Percentiles rank a stretch among this genome's conserved stretches.
These are phyloP conservation scores for Aspergillus bertholletiae DNA, from an alignment of 495 filamentous ascomycete genomes.

Conservation along the genomic window DNA sequence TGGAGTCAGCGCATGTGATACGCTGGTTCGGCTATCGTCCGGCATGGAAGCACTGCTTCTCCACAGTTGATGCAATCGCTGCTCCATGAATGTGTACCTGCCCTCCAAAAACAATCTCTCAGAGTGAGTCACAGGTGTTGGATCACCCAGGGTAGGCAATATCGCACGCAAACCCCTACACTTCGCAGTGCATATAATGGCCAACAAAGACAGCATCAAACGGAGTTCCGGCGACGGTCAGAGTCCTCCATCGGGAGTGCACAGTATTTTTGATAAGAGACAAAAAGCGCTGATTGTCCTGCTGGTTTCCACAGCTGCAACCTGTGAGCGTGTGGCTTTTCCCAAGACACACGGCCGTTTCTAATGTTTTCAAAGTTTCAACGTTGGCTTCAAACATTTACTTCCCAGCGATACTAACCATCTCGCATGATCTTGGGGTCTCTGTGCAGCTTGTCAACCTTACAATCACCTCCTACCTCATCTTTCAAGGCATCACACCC, in stretches of 20 bases:
- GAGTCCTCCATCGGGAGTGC: neutral
- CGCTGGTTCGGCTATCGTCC: too few species aligned
- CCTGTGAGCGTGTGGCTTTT: conserved; percentile 25
- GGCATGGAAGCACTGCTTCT: too few species aligned
- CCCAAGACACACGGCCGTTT: neutral
- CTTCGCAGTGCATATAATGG: too few species aligned
- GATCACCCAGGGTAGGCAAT: too few species aligned
- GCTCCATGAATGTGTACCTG: too few species aligned
- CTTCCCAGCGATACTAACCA: conserved; percentile 46
- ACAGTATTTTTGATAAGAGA: conserved; percentile 44
- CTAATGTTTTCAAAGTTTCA: conserved; percentile 33
- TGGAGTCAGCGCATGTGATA: too few species aligned
- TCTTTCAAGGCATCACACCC: conserved; percentile 50
- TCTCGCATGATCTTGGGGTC: conserved; percentile 39
- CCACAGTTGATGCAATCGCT: too few species aligned
- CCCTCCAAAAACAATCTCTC: too few species aligned
- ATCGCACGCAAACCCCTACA: too few species aligned
- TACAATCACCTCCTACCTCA: conserved; percentile 50
- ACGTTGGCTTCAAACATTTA: conserved; percentile 54
- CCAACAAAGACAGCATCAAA: neutral
- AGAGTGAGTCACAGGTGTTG: too few species aligned
- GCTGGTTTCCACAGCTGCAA: conserved; percentile 46
- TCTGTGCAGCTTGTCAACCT: conserved; percentile 44
- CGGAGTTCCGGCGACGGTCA: neutral
- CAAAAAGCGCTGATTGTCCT: conserved; percentile 46